Base-by-base conservation (phyloP, 2,329 filamentous ascomycete genomes). In the Verticillium klebahnii region DNA sequence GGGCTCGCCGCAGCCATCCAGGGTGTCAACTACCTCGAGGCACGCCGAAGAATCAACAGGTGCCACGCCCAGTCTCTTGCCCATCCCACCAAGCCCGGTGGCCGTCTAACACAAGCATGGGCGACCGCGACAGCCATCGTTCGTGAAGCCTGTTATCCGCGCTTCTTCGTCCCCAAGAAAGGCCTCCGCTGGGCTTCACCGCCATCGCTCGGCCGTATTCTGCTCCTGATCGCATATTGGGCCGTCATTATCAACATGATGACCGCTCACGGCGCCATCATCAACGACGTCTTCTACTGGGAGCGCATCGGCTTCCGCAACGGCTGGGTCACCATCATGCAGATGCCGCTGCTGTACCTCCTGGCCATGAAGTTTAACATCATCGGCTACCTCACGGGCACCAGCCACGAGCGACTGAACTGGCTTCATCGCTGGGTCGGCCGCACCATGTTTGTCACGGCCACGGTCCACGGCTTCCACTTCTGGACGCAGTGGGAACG, bases 351-450 rank as follows among this genome's bases (percentile, higher is more conserved):
- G 23, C 76, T 89, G 11, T 89, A 86, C 67, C 77, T 90, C 2
- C 78, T 90, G 15, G 81, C 85, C 31, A 83, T 82, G 65, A 87
- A 88, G 69, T 79, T 81, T 64, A 87, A 79, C 65, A 68, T 85
- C 23, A 74, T 91, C n/a, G 87, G 85, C 1, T 77, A 81, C 60
- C 73, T 91, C 29, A 80, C 83, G 4, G 89, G 88, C 12, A 80
- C 83, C 11, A 86, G 87, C 63, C 86, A 91, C 68, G 89, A 91
- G 73, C 81, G 86, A 9, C 76, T 91, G 62, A 91, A 90, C 71
- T 91, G 89, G 89, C 74, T 91, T 59, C 89, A 92, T 68, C 82
- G 89, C 63, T 92, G 89, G 89, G 84, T 88, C 11, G 87, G 85
- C 3, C 82, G 89, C 62, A 89, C 86, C 61, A 84, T 91, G 75